A percentile compares a stretch with the other conserved stretches of the same genome.
These are phyloP conservation scores for Fusarium xyrophilum DNA, from an alignment of 2,329 filamentous ascomycete genomes.

Conservation along the genomic window DNA sequence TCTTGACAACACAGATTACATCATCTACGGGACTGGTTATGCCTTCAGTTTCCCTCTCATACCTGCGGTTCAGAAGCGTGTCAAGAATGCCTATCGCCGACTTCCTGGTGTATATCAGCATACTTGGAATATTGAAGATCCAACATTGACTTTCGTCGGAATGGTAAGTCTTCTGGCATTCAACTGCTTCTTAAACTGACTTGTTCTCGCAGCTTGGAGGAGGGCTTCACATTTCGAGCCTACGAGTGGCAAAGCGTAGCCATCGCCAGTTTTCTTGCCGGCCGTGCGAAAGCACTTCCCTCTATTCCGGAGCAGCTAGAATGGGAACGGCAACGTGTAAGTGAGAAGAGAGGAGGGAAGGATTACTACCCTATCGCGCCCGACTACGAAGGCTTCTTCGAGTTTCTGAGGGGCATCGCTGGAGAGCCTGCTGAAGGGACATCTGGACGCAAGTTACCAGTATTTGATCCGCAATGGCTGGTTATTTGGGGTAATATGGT, in stretches of 20 bases:
- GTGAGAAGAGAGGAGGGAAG: constrained; percentile 33
- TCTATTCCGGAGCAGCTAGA: constrained; percentile 19
- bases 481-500: constrained; percentile 26
- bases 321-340: constrained; percentile 24
- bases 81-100: constrained; percentile 13
- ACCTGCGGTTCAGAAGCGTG: neutral
- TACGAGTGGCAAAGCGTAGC: constrained; percentile 36
- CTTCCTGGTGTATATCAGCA: constrained; percentile 26
- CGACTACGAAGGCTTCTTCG: constrained; percentile 26
- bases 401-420: constrained; percentile 20
- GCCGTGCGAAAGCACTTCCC: constrained; percentile 11
- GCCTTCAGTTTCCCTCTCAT: constrained; percentile 22
- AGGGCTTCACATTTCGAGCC: constrained; percentile 34
- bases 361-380: constrained; percentile 32
- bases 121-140: constrained; percentile 30
- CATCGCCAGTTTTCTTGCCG: constrained; percentile 17
- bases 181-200: accelerated
- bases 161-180: neutral
- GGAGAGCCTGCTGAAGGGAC: constrained; percentile 23
- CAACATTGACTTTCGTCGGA: constrained; percentile 22
- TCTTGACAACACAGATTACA: constrained; percentile 15
- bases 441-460: constrained; percentile 5
- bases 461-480: constrained; percentile 31
- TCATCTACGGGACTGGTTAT: constrained; percentile 28
- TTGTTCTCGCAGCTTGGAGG: constrained; percentile 4